These are phyloP conservation scores for Globisporangium polare DNA, from an alignment of 352 stramenopile genomes.

Conservation along the genomic window DNA sequence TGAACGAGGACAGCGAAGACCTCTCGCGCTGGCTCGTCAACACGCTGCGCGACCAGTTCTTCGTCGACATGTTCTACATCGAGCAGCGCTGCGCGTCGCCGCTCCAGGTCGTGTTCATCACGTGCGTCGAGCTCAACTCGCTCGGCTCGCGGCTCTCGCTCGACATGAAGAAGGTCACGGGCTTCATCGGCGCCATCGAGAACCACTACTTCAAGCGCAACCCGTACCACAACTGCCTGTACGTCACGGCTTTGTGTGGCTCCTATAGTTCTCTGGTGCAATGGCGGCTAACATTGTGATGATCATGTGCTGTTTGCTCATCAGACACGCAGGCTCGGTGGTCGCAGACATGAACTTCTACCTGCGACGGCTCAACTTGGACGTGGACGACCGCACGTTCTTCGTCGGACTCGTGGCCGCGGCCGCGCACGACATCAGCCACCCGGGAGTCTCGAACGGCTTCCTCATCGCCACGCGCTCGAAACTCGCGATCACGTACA, in stretches of 20 bases:
- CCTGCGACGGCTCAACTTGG: conserved; percentile 49
- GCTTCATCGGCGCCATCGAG: conserved; percentile 50
- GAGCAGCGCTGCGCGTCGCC: conserved; percentile 38
- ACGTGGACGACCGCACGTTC: conserved; percentile 46
- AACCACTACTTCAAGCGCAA: conserved; percentile 62
- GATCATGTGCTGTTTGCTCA: conserved; percentile 3
- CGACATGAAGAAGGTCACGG: conserved; percentile 36
- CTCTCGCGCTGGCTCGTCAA: conserved; percentile 49
- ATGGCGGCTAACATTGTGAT: not conserved
- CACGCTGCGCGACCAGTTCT: conserved; percentile 52
- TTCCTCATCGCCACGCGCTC: conserved; percentile 88
- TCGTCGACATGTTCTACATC: conserved; percentile 63
- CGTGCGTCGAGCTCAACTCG: conserved; percentile 54
- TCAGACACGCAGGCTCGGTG: conserved; percentile 58
- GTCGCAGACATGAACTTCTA: conserved; percentile 69
- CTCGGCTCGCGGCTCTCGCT: conserved; percentile 42
- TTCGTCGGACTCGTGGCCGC: conserved; percentile 79
- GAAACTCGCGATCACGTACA: conserved; percentile 91
- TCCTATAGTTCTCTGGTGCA: not conserved
- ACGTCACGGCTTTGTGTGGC: conserved; percentile 15
- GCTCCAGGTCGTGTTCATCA: conserved; percentile 47
- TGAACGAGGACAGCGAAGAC: conserved; percentile 26
- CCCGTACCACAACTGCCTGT: conserved; percentile 72
- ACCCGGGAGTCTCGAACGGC: conserved; percentile 89
- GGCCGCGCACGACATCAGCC: conserved; percentile 90